Evolutionary conservation across 2,329 filamentous ascomycete genomes (phyloP).

Genomic region (Botrytis squamosa): DNA sequence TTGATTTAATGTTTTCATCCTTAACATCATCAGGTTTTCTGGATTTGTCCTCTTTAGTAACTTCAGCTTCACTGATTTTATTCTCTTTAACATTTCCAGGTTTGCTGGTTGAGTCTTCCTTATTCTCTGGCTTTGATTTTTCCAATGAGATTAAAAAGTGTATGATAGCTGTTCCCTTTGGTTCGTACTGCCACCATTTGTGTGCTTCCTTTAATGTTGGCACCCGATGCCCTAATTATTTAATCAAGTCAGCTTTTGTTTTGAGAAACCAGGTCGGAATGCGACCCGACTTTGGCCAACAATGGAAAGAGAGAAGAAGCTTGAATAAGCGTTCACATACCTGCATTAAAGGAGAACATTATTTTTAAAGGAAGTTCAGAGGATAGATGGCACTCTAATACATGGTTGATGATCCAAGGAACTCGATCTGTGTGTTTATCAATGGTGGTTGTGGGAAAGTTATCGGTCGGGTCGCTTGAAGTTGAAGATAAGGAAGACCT

Average conservation of each 20-base stretch:
- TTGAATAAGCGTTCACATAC: constrained; percentile 24
- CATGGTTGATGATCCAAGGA: constrained; percentile 34
- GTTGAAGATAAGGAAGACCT: constrained; percentile 17
- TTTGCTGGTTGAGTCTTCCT: constrained; percentile 2
- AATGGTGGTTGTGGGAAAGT: constrained; percentile 16
- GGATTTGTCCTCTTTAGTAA: background rate
- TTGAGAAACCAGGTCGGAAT: background rate
- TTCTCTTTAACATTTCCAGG: background rate
- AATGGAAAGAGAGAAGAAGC: background rate
- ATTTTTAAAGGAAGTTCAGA: constrained; percentile 32
- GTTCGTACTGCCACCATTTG: constrained; percentile 32
- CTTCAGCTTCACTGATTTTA: background rate
- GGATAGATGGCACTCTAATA: constrained; percentile 26
- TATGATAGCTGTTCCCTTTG: constrained; percentile 29
- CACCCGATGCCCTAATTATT: constrained; percentile 28
- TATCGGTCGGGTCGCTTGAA: background rate
- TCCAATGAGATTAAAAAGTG: constrained; percentile 29
- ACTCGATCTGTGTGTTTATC: constrained; percentile 18
- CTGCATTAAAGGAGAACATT: constrained; percentile 37
- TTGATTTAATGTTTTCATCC: background rate
- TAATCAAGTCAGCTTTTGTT: background rate
- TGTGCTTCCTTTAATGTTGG: constrained; percentile 32
- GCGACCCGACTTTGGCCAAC: background rate
- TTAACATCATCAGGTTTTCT: background rate
- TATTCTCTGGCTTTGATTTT: constrained; percentile 20